Base-by-base conservation (phyloP, 2,329 filamentous ascomycete genomes). In the Didymellaceae sp. region DNA sequence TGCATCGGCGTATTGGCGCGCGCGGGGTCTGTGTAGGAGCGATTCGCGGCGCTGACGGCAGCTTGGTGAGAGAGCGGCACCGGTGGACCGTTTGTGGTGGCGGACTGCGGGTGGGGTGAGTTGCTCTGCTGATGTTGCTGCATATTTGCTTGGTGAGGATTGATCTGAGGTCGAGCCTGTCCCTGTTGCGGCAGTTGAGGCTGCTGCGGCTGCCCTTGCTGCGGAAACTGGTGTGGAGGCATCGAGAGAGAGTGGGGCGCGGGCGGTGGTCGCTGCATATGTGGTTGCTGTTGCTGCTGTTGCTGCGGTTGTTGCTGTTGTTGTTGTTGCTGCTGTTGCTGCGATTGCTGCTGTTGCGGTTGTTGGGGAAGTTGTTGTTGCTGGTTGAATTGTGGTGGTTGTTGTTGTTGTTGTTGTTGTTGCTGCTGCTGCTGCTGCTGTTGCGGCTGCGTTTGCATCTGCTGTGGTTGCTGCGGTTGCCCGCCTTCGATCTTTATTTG, bases 21-120 rank as follows among this genome's bases (percentile, higher is more conserved):
- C 41, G 65, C 67, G 32, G 66, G 63, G 14, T 71, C 66, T 28
- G 63, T 65, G 57, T 76, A 75, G 16, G 69, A 68, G 26, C 72
- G 63, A 35, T 72, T 72, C 21, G 77, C 76, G 32, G 72, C 72
- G 46, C 65, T 68, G 50, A 79, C 72, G 2, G 77, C 77, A 30
- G 74, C 75, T 57, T 75, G 71, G 56, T 79, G 77, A 16, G 74
- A 73, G 37, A 79, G 72, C 2, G 73, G 70, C 8, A 71, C 66
- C 17, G 72, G 72, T 1, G 63, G 67, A 8, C 70, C 71, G 18
- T 63, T 58, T 46, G 61, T 63, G 6, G 64, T 66, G 9, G 71
- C 70, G 8, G 70, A 72, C 43, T 71, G 70, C 5, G 71, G 67
- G 33, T 74, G 71, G 6, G 70, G 69, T 14, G 72, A 71, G 37